phyloP scores from a whole-genome alignment of 140 eudicot genomes.

The Bidens hawaiensis region DNA sequence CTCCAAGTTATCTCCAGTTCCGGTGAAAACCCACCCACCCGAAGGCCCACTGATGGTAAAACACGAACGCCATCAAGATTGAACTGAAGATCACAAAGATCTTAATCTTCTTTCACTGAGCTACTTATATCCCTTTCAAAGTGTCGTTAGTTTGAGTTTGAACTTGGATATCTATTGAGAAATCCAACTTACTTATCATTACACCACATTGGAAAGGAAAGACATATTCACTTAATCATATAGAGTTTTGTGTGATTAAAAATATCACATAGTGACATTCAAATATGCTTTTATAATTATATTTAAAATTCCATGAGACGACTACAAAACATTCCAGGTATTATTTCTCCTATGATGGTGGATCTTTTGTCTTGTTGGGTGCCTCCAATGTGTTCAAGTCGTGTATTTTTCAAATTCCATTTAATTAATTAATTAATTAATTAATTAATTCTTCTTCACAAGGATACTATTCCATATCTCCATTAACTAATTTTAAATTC shows the following conservation, averaged over 20 bases:
- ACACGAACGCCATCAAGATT: too few relatives aligned
- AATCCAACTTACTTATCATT: too few relatives aligned
- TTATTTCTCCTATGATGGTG: slow-evolving; percentile 31
- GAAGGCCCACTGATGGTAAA: too few relatives aligned
- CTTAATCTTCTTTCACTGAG: too few relatives aligned
- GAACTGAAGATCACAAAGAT: too few relatives aligned
- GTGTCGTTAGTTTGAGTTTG: too few relatives aligned
- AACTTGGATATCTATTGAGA: too few relatives aligned
- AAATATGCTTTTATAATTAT: neutral
- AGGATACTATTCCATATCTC: neutral
- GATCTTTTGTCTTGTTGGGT: slow-evolving; percentile 44
- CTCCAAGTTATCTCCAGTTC: too few relatives aligned
- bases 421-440: neutral
- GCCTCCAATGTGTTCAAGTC: slow-evolving; percentile 28
- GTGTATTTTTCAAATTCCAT: slow-evolving; percentile 18
- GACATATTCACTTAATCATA: neutral
- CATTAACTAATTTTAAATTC: neutral
- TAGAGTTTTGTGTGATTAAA: neutral
- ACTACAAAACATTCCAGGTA: slow-evolving; percentile 32
- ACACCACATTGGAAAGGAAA: too few relatives aligned
- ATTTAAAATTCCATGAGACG: slow-evolving; percentile 11
- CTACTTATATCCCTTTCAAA: too few relatives aligned
- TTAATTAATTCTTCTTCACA: slow-evolving; percentile 9
- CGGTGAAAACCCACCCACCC: too few relatives aligned
- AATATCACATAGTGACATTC: neutral